A percentile compares a stretch with the other conserved stretches of the same genome.
These are phyloP conservation scores for Huntiella omanensis DNA, from an alignment of 2,329 filamentous ascomycete genomes.

Conservation along the genomic window DNA sequence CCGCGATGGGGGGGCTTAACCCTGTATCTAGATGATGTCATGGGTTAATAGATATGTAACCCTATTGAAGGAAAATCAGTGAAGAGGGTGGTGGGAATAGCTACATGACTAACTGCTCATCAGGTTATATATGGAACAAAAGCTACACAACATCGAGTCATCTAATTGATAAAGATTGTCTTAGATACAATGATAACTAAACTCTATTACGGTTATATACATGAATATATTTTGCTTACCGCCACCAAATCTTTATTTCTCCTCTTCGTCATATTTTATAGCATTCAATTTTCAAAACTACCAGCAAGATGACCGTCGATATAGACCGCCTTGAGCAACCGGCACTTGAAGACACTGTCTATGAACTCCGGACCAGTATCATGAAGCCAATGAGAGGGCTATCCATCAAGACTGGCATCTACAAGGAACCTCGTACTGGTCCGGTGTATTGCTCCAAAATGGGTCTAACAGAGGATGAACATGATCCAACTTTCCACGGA, in stretches of 20 bases:
- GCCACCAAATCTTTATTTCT: too few relatives aligned
- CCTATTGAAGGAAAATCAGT: too few relatives aligned
- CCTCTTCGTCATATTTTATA: too few relatives aligned
- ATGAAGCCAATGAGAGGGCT: conserved; percentile 36
- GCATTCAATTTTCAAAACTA: too few relatives aligned
- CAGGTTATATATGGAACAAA: too few relatives aligned
- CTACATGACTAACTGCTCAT: too few relatives aligned
- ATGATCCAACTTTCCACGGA: conserved; percentile 42
- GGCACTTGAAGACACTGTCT: conserved; percentile 23
- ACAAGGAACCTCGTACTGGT: conserved; percentile 27
- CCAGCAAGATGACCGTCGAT: conserved; percentile 2
- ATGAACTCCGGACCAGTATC: conserved; percentile 37
- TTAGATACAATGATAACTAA: neutral
- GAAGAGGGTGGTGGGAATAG: too few relatives aligned
- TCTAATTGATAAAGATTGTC: too few relatives aligned
- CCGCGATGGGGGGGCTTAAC: too few relatives aligned
- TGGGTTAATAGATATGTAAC: too few relatives aligned
- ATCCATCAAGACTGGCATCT: conserved; percentile 35
- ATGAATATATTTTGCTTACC: neutral
- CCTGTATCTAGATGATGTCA: too few relatives aligned
- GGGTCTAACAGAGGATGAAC: conserved; percentile 41
- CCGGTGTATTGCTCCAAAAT: conserved; percentile 26
- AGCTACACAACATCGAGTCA: too few relatives aligned
- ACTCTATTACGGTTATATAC: neutral
- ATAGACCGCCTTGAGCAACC: neutral